Base-by-base conservation (phyloP, 2,329 filamentous ascomycete species). In the Aspergillus luchuensis region DNA sequence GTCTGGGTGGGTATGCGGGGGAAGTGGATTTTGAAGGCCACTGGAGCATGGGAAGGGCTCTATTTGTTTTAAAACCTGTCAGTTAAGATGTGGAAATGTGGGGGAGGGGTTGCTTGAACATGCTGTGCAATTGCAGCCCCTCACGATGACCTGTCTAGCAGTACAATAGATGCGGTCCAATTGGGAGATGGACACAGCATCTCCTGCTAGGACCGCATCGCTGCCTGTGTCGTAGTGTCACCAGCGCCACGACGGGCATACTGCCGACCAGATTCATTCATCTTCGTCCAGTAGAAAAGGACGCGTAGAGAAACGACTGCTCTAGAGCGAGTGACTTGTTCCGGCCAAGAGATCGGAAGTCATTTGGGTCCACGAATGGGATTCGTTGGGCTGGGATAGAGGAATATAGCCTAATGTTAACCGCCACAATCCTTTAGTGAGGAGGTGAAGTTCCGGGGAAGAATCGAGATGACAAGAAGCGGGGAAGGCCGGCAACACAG, bases 361-460 rank as follows among this genome's bases (percentile, higher is more conserved):
- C 33, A 25, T 39, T n/a, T 53, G 8, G 15, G n/a, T 36, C 51
- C 30, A 10, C 21, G 47, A 28, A 19, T 23, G 8, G 30, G 13
- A 25, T 38, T 30, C 39, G 38, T 43, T 33, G 39, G 57, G 28
- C 19, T 21, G 25, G 48, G 17, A 47, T 43, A 51, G 5, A 43
- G 49, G 23, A 28, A 55, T 53, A 61, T 60, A 63, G 61, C 55
- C 61, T 63, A 61, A 63, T 59, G 13, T 52, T 38, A 41, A 39
- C 28, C 25, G 23, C 28, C 54, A 48, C 38, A 39, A 30, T 36
- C 21, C 25, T n/a, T n/a, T 5, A 19, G 13, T 19, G 55, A 57
- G 15, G 38, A 50, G 28, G 36, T n/a, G 47, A 30, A 36, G 33
- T 39, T 39, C 15, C 39, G 51, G 57, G 28, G 28, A 30, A 13